A percentile compares a stretch with the other conserved stretches of the same genome.
These are phyloP conservation scores for Cunninghamia lanceolata DNA, from an alignment of 75 land plant genomes.

Conservation along the genomic window DNA sequence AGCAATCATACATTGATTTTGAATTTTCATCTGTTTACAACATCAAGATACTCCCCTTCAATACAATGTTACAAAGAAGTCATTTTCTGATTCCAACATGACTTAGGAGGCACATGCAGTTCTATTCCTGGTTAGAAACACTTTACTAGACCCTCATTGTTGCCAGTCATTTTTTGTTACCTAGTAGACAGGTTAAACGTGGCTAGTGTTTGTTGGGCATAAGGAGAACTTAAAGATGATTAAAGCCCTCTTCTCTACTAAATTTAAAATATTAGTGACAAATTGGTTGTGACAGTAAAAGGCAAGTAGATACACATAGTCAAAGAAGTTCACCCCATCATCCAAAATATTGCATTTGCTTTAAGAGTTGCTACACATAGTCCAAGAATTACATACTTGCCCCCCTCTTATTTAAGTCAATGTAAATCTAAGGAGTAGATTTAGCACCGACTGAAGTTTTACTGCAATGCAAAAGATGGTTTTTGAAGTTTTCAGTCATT, in stretches of 20 bases:
- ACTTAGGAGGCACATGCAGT: not conserved
- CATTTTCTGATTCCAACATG: not conserved
- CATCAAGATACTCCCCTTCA: not conserved
- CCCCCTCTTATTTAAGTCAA: not conserved
- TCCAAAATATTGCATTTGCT: too few relatives aligned
- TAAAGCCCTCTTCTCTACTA: too few relatives aligned
- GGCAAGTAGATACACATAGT: too few relatives aligned
- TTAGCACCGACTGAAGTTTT: too few relatives aligned
- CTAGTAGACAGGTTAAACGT: not conserved
- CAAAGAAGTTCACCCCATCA: too few relatives aligned
- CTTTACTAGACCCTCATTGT: not conserved
- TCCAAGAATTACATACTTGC: not conserved
- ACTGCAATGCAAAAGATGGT: too few relatives aligned
- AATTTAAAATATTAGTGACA: not conserved
- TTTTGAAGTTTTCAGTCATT: not conserved
- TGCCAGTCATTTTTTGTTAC: not conserved
- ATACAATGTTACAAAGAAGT: too few relatives aligned
- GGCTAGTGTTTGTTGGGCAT: not conserved
- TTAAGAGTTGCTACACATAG: not conserved
- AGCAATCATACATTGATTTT: not conserved
- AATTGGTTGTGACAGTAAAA: too few relatives aligned
- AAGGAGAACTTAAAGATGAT: not conserved
- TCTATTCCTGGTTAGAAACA: not conserved
- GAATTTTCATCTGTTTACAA: too few relatives aligned
- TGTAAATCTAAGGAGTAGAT: too few relatives aligned